phyloP scores from a whole-genome alignment of 83 land plant species.

The Picea abies region DNA sequence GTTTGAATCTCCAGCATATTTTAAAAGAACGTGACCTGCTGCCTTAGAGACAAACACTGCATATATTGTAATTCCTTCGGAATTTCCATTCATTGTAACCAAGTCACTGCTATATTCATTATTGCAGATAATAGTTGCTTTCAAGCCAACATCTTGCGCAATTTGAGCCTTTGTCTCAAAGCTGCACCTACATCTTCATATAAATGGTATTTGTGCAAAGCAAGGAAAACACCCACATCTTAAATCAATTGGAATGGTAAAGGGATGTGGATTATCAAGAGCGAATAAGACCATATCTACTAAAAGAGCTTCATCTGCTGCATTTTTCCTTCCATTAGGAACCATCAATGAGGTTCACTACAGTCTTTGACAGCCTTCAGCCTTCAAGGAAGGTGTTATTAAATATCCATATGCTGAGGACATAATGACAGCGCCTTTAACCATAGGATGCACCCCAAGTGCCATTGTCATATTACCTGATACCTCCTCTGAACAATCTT shows the following conservation, averaged over 20 bases:
- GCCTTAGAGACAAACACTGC: slow-evolving; percentile 69
- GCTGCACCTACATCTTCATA: too few species aligned
- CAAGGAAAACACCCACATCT: slow-evolving; percentile 51
- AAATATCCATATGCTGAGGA: slow-evolving; percentile 62
- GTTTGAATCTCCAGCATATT: slow-evolving; percentile 34
- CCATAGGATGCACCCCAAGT: slow-evolving; percentile 33
- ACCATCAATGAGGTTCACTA: slow-evolving; percentile 51
- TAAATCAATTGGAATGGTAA: slow-evolving; percentile 44
- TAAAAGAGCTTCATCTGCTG: slow-evolving; percentile 49
- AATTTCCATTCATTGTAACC: slow-evolving; percentile 50
- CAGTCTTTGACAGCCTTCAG: slow-evolving; percentile 53
- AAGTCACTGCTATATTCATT: too few species aligned
- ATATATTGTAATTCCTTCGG: slow-evolving; percentile 40
- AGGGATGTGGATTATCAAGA: slow-evolving; percentile 50
- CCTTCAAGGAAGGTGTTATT: slow-evolving; percentile 39
- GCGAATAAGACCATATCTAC: slow-evolving; percentile 57
- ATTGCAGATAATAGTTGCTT: too few species aligned
- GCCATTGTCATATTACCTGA: slow-evolving; percentile 54
- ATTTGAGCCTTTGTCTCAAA: too few species aligned
- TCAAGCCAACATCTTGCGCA: too few species aligned
- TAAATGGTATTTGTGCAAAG: slow-evolving; percentile 23
- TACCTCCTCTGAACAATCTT: slow-evolving; percentile 87
- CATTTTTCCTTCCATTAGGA: slow-evolving; percentile 53
- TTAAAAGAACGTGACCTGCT: slow-evolving; percentile 52
- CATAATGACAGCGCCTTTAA: slow-evolving; percentile 37